These are phyloP conservation scores for Sporothrix humicola DNA, from an alignment of 2,329 filamentous ascomycete genomes.

Conservation along the genomic window DNA sequence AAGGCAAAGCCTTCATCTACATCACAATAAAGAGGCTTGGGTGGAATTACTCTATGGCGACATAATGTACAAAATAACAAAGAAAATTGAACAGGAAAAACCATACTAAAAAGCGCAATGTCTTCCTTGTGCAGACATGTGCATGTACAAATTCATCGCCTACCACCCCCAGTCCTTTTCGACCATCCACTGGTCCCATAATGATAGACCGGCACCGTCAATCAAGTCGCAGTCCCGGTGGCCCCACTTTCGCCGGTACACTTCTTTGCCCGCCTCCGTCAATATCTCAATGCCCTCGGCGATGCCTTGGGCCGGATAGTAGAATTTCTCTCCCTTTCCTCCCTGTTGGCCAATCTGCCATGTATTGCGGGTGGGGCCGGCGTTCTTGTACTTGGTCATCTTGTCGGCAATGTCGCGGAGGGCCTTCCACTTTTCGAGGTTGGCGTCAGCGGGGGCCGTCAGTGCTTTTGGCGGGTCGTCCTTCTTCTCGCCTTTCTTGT, in stretches of 20 bases:
- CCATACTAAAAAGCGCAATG: too few relatives aligned
- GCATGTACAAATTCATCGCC: too few relatives aligned
- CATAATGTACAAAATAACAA: too few relatives aligned
- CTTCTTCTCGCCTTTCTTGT: too few relatives aligned
- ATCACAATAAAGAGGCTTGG: too few relatives aligned
- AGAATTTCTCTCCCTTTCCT: slow-evolving; percentile 59
- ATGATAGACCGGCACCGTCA: slow-evolving; percentile 41
- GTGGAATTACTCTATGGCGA: too few relatives aligned
- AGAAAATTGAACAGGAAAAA: too few relatives aligned
- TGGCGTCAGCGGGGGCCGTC: neutral
- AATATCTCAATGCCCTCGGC: slow-evolving; percentile 52
- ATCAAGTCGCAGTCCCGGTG: slow-evolving; percentile 49
- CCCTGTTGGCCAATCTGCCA: slow-evolving; percentile 60
- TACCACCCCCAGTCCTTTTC: slow-evolving; percentile 23
- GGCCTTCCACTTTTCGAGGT: slow-evolving; percentile 44
- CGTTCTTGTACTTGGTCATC: slow-evolving; percentile 53
- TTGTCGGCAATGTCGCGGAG: slow-evolving; percentile 42
- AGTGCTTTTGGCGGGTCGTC: neutral
- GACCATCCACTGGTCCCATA: slow-evolving; percentile 29
- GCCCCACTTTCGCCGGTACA: slow-evolving; percentile 51
- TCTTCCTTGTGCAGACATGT: too few relatives aligned
- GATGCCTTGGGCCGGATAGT: slow-evolving; percentile 55
- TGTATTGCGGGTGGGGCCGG: slow-evolving; percentile 53
- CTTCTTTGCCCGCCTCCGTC: slow-evolving; percentile 51
- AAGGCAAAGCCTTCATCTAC: too few relatives aligned